A percentile compares a stretch with the other conserved stretches of the same genome.
phyloP scores from a whole-genome alignment of 805 yeast genomes.

The Saturnispora dispora region DNA sequence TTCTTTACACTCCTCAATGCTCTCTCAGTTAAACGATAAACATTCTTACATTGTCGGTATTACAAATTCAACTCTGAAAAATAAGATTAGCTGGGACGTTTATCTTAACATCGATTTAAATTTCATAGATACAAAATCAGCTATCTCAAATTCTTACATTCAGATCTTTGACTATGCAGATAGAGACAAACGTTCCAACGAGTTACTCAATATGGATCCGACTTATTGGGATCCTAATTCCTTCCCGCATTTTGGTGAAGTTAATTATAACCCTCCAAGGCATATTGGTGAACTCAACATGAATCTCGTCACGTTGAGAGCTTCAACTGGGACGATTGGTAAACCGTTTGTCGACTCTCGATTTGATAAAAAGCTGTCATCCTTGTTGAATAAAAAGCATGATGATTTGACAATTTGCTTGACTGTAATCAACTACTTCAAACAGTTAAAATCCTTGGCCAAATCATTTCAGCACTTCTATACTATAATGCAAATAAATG shows the following conservation, averaged over 20 bases:
- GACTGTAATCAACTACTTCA: constrained; percentile 17
- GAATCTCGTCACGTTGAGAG: neutral
- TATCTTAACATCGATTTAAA: constrained; percentile 51
- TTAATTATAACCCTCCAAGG: neutral
- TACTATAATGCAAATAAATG: constrained; percentile 14
- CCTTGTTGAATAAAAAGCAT: constrained; percentile 20
- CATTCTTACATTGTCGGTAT: constrained; percentile 50
- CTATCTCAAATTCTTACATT: neutral
- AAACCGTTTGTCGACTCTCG: constrained; percentile 19
- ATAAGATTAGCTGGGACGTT: constrained; percentile 47
- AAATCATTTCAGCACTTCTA: constrained; percentile 20
- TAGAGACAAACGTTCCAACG: neutral
- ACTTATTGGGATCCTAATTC: constrained; percentile 14
- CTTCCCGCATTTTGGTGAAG: constrained; percentile 8
- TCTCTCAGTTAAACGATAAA: neutral
- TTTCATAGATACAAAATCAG: constrained; percentile 23
- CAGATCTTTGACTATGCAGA: neutral
- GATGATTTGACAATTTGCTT: constrained; percentile 24
- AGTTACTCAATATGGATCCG: neutral
- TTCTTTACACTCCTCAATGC: constrained; percentile 13
- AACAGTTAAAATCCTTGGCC: constrained; percentile 17
- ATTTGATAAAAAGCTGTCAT: constrained; percentile 14
- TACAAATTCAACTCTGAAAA: constrained; percentile 54
- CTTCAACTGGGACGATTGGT: neutral
- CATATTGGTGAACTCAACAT: constrained; percentile 1